Evolutionary conservation across 768 basidiomycete species (phyloP).

Genomic region (Pleurotus giganteus): DNA sequence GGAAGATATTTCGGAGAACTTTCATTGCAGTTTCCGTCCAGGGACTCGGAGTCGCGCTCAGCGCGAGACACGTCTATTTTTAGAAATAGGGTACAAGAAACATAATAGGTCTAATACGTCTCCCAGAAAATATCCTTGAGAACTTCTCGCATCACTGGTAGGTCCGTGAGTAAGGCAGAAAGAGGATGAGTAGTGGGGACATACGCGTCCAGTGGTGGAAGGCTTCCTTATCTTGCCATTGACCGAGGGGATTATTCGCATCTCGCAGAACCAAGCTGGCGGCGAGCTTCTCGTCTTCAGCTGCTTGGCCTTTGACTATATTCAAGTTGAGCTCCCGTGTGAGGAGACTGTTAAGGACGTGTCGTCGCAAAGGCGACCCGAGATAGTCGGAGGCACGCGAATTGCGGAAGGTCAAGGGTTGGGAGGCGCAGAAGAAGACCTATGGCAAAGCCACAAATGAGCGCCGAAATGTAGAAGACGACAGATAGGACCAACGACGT

Average conservation of each 20-base stretch:
- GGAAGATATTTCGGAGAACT: too few relatives aligned
- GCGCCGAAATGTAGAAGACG: neutral
- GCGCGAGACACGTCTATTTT: conserved; percentile 10
- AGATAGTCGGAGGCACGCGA: conserved; percentile 59
- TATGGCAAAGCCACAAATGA: conserved; percentile 22
- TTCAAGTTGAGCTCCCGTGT: conserved; percentile 53
- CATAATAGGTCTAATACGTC: conserved; percentile 52
- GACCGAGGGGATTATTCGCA: conserved; percentile 55
- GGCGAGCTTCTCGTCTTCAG: conserved; percentile 36
- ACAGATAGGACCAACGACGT: conserved; percentile 58
- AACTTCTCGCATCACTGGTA: conserved; percentile 74
- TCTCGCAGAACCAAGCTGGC: conserved; percentile 56
- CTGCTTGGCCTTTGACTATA: conserved; percentile 30
- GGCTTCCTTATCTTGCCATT: conserved; percentile 64
- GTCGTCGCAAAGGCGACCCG: conserved; percentile 62
- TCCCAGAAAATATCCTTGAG: conserved; percentile 75
- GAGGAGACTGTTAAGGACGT: conserved; percentile 51
- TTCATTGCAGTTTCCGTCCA: neutral
- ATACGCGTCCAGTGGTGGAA: conserved; percentile 75
- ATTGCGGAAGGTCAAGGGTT: conserved; percentile 57
- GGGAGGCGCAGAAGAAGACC: conserved; percentile 81
- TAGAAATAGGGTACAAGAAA: neutral
- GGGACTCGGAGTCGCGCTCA: neutral
- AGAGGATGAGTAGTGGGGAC: conserved; percentile 22
- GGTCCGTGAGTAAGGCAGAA: neutral